Evolutionary conservation across 352 stramenopile genomes (phyloP).

Genomic region (Globisporangium radiosum): DNA sequence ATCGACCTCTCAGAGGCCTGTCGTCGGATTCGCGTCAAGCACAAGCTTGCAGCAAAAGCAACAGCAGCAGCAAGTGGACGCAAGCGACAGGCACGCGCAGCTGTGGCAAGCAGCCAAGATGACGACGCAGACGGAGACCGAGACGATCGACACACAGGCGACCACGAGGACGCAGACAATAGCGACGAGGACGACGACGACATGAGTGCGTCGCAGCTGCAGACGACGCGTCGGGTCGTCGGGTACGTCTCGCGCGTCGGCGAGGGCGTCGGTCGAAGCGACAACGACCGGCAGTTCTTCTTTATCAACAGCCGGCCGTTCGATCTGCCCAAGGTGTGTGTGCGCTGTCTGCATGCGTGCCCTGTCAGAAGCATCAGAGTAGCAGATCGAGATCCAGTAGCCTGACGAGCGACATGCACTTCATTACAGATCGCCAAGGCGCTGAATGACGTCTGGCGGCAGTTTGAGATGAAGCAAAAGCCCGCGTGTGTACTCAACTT

Average conservation of each 20-base stretch:
- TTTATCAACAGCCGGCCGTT: constrained; percentile 96
- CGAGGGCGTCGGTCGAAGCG: constrained; percentile 57
- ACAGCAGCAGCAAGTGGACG: no score
- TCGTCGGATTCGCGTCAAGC: constrained; percentile 4
- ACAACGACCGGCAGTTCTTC: constrained; percentile 93
- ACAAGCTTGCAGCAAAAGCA: not conserved
- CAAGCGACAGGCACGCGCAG: not conserved
- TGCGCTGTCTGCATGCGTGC: not conserved
- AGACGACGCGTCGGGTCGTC: constrained; percentile 32
- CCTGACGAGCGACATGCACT: not conserved
- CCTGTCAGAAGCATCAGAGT: no score
- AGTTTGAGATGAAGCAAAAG: constrained; percentile 90
- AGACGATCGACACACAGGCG: constrained; percentile 13
- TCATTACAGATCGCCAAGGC: constrained; percentile 44
- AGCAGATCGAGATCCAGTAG: not conserved
- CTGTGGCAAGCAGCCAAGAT: constrained; percentile 4
- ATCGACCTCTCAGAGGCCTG: constrained; percentile 45
- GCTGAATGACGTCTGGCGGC: constrained; percentile 90
- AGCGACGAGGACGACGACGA: constrained; percentile 15
- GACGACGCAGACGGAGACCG: constrained; percentile 9
- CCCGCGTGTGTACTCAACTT: constrained; percentile 93
- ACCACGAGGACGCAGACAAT: constrained; percentile 15
- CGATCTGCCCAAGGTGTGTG: constrained; percentile 77
- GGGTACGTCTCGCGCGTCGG: constrained; percentile 71
- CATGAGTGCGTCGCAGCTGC: constrained; percentile 10